These are phyloP conservation scores for Epichloe gansuensis DNA, from an alignment of 2,329 filamentous ascomycete species.

Conservation along the genomic window DNA sequence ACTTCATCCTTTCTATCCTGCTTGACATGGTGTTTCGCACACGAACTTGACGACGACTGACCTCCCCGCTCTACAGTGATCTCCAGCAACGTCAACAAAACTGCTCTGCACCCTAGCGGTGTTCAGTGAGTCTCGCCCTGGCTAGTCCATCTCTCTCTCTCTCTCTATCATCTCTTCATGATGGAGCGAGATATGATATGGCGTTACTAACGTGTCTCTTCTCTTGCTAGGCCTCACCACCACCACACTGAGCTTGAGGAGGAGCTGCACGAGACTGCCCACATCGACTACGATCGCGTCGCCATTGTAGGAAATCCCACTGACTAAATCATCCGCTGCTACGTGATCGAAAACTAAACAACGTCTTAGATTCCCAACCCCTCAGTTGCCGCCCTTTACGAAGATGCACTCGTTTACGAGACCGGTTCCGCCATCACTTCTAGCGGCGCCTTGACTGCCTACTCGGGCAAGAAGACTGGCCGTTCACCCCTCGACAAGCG, in stretches of 20 bases:
- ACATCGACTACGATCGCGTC: constrained; percentile 98
- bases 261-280: constrained; percentile 91
- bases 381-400: constrained; percentile 89
- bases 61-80: constrained; percentile 30
- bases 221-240: constrained; percentile 51
- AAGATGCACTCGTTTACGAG: constrained; percentile 95
- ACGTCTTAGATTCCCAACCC: constrained; percentile 63
- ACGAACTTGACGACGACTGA: neutral
- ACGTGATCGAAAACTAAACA: neutral
- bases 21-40: neutral
- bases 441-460: constrained; percentile 86
- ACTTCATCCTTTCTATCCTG: neutral
- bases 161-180: neutral
- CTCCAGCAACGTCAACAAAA: constrained; percentile 69
- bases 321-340: neutral
- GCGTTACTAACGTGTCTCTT: constrained; percentile 13
- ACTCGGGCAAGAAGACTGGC: constrained; percentile 96
- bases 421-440: constrained; percentile 95
- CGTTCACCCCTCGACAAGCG: constrained; percentile 96
- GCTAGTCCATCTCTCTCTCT: constrained; percentile 2
- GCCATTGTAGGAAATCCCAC: constrained; percentile 61
- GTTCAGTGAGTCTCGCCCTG: constrained; percentile 57
- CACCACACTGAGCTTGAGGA: constrained; percentile 96
- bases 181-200: neutral
- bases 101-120: constrained; percentile 79